A percentile compares a stretch with the other conserved stretches of the same genome.
Conservation (phyloP, 768 basidiomycete species). For the Russula griseocarnosa region DNA sequence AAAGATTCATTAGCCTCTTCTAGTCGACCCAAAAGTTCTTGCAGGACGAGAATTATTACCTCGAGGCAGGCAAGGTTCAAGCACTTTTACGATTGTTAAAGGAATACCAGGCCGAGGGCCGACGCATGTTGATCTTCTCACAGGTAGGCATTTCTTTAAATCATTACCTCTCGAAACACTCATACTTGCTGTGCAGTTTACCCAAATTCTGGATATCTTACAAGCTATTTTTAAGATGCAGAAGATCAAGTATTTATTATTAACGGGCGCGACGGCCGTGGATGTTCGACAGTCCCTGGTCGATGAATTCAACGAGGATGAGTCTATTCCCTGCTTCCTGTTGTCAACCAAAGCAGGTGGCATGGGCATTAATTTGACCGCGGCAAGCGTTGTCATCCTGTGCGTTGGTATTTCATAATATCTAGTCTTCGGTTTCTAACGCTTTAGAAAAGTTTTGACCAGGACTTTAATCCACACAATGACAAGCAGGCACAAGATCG, state of each 20-base stretch:
- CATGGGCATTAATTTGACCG: slow-evolving; percentile 96
- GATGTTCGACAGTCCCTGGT: slow-evolving; percentile 90
- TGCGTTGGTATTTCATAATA: slow-evolving; percentile 36
- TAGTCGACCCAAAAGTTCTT: slow-evolving; percentile 72
- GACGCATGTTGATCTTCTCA: slow-evolving; percentile 90
- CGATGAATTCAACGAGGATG: slow-evolving; percentile 90
- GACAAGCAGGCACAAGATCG: slow-evolving; percentile 97
- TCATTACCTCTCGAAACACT: neutral
- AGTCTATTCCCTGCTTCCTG: slow-evolving; percentile 82
- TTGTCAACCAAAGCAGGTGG: slow-evolving; percentile 91
- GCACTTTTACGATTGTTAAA: slow-evolving; percentile 68
- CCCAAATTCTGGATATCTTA: slow-evolving; percentile 91
- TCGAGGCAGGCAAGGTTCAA: slow-evolving; percentile 84
- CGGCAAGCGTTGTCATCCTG: slow-evolving; percentile 94
- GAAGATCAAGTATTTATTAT: slow-evolving; percentile 68
- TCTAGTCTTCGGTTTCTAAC: slow-evolving; percentile 20
- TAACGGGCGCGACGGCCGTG: slow-evolving; percentile 92
- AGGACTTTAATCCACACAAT: slow-evolving; percentile 97
- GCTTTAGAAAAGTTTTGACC: slow-evolving; percentile 67
- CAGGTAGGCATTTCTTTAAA: slow-evolving; percentile 51
- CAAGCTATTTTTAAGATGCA: slow-evolving; percentile 73
- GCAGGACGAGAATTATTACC: slow-evolving; percentile 68
- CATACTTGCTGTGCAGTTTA: slow-evolving; percentile 56
- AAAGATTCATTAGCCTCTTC: neutral
- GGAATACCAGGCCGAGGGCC: slow-evolving; percentile 58